phyloP scores from a whole-genome alignment of 345 rosid species.

The Ailanthus altissimus region DNA sequence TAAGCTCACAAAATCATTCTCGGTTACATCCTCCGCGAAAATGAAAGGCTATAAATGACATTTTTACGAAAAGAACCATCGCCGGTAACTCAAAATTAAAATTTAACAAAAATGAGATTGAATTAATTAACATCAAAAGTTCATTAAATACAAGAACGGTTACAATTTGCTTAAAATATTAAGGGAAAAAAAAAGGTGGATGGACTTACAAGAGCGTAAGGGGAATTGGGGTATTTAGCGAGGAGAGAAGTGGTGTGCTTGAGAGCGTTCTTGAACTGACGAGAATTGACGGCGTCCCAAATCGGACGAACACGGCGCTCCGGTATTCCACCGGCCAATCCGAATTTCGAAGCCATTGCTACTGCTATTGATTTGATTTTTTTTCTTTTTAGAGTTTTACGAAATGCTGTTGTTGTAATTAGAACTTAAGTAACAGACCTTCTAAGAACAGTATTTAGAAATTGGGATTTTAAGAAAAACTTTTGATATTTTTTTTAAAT shows the following conservation, averaged over 20 bases:
- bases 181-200: not conserved
- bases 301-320: constrained; percentile 96
- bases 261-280: constrained; percentile 94
- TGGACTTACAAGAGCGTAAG: constrained; percentile 76
- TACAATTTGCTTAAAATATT: not conserved
- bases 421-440: no score
- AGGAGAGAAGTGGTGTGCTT: constrained; percentile 74
- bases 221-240: constrained; percentile 78
- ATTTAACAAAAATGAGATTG: not conserved
- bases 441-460: no score
- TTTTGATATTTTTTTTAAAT: no score
- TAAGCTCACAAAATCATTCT: not conserved
- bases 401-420: no score
- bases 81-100: not conserved
- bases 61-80: not conserved
- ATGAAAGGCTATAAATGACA: not conserved
- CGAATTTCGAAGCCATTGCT: constrained; percentile 85
- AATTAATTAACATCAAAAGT: not conserved
- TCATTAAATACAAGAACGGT: not conserved
- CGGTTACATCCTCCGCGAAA: not conserved
- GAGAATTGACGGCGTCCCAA: constrained; percentile 97
- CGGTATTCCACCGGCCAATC: constrained; percentile 93
- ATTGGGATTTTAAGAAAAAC: no score
- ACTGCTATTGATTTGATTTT: no score
- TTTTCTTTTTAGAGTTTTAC: not conserved